Percentiles rank a stretch among this genome's conserved stretches.
Conservation (phyloP, 192 early-diverging fungal species). For the Gigaspora rosea region DNA sequence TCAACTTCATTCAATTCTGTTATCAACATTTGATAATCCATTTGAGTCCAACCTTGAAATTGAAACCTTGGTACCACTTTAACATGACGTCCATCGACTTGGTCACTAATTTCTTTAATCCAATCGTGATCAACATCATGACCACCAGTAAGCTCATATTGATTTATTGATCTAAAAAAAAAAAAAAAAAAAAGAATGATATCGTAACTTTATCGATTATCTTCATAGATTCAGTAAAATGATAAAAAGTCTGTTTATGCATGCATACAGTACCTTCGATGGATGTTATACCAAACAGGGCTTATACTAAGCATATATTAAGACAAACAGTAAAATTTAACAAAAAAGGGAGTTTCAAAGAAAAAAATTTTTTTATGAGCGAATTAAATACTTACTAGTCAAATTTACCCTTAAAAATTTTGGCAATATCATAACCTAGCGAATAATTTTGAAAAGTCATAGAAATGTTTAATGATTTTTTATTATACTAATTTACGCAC, state of each 20-base stretch:
- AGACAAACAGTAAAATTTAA: background rate
- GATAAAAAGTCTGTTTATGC: background rate
- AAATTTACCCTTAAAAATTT: slow-evolving; percentile 50
- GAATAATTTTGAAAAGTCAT: background rate
- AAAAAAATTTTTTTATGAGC: background rate
- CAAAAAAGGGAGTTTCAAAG: background rate
- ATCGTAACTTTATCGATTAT: background rate
- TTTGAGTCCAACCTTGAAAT: slow-evolving; percentile 32
- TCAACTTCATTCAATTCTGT: slow-evolving; percentile 19
- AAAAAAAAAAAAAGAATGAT: background rate
- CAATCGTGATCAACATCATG: slow-evolving; percentile 47
- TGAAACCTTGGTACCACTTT: slow-evolving; percentile 46
- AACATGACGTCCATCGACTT: slow-evolving; percentile 28
- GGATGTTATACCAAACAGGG: slow-evolving; percentile 46
- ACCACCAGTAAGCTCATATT: slow-evolving; percentile 35
- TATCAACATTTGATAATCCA: slow-evolving; percentile 33
- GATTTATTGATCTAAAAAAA: background rate
- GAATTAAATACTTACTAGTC: slow-evolving; percentile 38
- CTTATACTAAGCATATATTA: slow-evolving; percentile 32
- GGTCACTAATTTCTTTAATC: slow-evolving; percentile 40
- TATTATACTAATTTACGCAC: slow-evolving; percentile 22
- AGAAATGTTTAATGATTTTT: too few relatives aligned
- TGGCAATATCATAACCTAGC: slow-evolving; percentile 46
- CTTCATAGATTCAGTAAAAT: background rate
- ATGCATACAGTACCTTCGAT: slow-evolving; percentile 27